Percentiles rank a stretch among this genome's conserved stretches.
Evolutionary conservation across 768 basidiomycete genomes (phyloP).

Genomic region (Termitomyces sp.): DNA sequence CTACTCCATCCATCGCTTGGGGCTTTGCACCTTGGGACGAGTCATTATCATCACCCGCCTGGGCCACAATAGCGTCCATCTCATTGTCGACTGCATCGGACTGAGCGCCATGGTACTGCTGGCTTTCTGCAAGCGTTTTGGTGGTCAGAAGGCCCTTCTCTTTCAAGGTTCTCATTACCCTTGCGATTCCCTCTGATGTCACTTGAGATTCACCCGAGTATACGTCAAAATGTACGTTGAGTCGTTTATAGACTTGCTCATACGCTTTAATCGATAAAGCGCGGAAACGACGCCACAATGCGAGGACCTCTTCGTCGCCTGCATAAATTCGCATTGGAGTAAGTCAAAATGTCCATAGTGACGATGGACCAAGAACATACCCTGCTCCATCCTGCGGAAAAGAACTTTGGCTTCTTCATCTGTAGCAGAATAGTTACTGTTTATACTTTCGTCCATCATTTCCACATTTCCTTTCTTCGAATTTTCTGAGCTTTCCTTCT

Average conservation of each 20-base stretch:
- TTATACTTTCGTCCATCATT: conserved; percentile 17
- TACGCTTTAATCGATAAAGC: conserved; percentile 86
- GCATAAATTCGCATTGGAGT: background rate
- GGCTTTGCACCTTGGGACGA: background rate
- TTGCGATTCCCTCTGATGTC: conserved; percentile 60
- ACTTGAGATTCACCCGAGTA: conserved; percentile 88
- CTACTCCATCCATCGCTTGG: background rate
- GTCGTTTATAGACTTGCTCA: conserved; percentile 73
- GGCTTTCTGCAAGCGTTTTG: conserved; percentile 3
- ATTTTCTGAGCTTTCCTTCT: background rate
- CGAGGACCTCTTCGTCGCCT: conserved; percentile 77
- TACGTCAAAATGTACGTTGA: conserved; percentile 88
- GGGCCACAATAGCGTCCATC: too few species aligned
- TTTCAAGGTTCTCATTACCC: conserved; percentile 59
- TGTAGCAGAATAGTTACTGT: conserved; percentile 67
- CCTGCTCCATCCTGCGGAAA: conserved; percentile 7
- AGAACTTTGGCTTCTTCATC: conserved; percentile 64
- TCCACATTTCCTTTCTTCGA: conserved; percentile 47
- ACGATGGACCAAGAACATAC: background rate
- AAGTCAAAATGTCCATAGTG: background rate
- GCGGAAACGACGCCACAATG: conserved; percentile 89
- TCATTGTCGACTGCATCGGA: background rate
- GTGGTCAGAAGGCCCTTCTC: conserved; percentile 48
- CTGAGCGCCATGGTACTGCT: background rate
- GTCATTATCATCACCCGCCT: too few species aligned